Percentiles rank a stretch among this genome's conserved stretches.
Evolutionary conservation across 108 stramenopile species (phyloP).

Genomic region (Cyclotella sp.): DNA sequence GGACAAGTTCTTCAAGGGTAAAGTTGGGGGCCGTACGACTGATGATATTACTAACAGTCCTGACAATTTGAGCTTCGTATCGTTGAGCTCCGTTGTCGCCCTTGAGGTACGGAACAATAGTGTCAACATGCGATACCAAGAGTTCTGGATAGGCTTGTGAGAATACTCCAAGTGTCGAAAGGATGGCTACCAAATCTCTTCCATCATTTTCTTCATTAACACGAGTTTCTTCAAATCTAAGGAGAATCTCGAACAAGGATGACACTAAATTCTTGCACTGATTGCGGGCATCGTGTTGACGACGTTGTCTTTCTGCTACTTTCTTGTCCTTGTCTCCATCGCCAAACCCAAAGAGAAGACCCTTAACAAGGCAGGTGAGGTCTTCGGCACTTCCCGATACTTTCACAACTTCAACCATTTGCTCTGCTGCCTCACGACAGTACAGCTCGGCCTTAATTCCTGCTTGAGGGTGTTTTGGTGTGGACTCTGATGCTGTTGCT

Average conservation of each 20-base stretch:
- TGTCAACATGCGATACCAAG: slow-evolving; percentile 81
- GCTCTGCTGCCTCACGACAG: slow-evolving; percentile 67
- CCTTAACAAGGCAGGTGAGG: slow-evolving; percentile 76
- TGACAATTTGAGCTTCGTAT: slow-evolving; percentile 74
- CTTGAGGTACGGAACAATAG: slow-evolving; percentile 92
- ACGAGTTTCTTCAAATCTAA: slow-evolving; percentile 82
- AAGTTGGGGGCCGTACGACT: slow-evolving; percentile 55
- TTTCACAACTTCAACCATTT: slow-evolving; percentile 94
- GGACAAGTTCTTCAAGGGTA: slow-evolving; percentile 49
- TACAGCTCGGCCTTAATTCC: slow-evolving; percentile 34
- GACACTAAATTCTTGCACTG: slow-evolving; percentile 75
- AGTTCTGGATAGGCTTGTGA: slow-evolving; percentile 74
- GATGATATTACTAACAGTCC: slow-evolving; percentile 68
- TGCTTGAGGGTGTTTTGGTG: slow-evolving; percentile 16
- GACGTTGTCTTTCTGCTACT: slow-evolving; percentile 60
- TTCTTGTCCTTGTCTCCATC: slow-evolving; percentile 87
- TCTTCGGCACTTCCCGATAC: slow-evolving; percentile 68
- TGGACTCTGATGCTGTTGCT: slow-evolving; percentile 1
- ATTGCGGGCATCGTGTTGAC: slow-evolving; percentile 52
- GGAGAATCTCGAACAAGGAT: slow-evolving; percentile 78
- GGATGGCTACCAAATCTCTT: slow-evolving; percentile 79
- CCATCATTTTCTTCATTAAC: slow-evolving; percentile 46
- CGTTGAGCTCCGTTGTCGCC: slow-evolving; percentile 79
- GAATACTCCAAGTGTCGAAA: slow-evolving; percentile 85
- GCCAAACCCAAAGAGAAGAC: slow-evolving; percentile 72